phyloP scores from a whole-genome alignment of 306 rosid genomes.

The Medicago truncatula region DNA sequence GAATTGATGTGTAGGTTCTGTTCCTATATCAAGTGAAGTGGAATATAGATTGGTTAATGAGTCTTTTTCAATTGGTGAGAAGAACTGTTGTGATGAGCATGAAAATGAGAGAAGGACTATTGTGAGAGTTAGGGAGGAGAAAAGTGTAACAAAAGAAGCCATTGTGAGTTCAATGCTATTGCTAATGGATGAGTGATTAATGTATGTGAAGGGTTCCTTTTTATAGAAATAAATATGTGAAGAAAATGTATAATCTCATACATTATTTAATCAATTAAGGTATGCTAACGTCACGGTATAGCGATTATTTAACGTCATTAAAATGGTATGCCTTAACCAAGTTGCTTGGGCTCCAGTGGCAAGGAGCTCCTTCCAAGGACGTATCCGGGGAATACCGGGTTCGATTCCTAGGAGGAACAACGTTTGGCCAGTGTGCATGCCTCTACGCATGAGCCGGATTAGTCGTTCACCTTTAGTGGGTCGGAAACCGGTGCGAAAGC shows the following conservation, averaged over 20 bases:
- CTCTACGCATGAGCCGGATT: too few species aligned
- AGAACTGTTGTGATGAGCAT: background rate
- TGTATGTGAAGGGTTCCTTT: background rate
- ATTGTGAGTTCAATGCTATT: background rate
- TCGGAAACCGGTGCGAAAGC: too few species aligned
- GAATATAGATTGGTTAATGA: slow-evolving; percentile 38
- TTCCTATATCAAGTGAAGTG: slow-evolving; percentile 37
- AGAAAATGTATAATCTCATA: background rate
- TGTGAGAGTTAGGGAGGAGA: slow-evolving; percentile 17
- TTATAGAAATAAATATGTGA: background rate
- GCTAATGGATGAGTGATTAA: background rate
- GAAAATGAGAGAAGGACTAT: slow-evolving; percentile 9
- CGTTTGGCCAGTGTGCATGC: too few species aligned
- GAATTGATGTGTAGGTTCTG: slow-evolving; percentile 23
- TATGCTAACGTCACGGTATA: too few species aligned
- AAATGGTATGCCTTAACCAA: too few species aligned
- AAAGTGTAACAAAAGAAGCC: slow-evolving; percentile 16
- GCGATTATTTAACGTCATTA: too few species aligned
- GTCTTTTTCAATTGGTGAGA: slow-evolving; percentile 43
- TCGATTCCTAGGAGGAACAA: too few species aligned
- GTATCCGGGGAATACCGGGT: too few species aligned
- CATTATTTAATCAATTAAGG: background rate
- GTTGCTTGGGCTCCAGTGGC: too few species aligned
- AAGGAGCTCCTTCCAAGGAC: too few species aligned
- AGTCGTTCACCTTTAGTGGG: too few species aligned